A percentile compares a stretch with the other conserved stretches of the same genome.
phyloP scores from a whole-genome alignment of 2,329 filamentous ascomycete species.

The Diaporthe sp. region DNA sequence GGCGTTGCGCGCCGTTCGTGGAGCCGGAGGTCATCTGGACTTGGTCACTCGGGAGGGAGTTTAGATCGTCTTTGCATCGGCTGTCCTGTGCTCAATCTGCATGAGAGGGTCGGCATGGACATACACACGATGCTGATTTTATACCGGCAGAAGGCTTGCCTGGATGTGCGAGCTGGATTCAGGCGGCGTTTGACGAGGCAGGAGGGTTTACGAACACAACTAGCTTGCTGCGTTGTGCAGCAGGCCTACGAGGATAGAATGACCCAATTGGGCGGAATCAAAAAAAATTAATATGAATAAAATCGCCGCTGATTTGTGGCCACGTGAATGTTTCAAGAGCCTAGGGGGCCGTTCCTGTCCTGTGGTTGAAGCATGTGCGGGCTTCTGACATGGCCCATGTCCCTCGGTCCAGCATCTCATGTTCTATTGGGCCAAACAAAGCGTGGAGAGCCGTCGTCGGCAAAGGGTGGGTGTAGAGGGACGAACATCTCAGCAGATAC shows the following conservation, averaged over 20 bases:
- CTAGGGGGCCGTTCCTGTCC: not conserved
- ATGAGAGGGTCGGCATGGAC: constrained; percentile 12
- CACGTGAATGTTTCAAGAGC: not conserved
- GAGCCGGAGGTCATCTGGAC: constrained; percentile 8
- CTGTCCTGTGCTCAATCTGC: constrained; percentile 6
- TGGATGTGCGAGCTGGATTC: not conserved
- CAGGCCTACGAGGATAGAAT: constrained; percentile 38
- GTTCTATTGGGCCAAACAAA: not conserved
- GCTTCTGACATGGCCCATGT: not conserved
- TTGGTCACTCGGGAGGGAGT: constrained; percentile 3
- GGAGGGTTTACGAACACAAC: not conserved
- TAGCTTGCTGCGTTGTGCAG: constrained; percentile 22
- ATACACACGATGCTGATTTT: not conserved
- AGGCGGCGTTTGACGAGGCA: not conserved
- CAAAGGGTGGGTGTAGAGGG: not conserved
- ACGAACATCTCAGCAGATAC: not conserved
- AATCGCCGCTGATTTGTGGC: not conserved
- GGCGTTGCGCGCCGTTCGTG: constrained; percentile 21
- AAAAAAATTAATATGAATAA: constrained; percentile 1
- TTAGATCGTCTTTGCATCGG: constrained; percentile 38
- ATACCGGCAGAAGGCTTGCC: constrained; percentile 2
- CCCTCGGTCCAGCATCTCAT: not conserved
- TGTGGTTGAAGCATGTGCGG: not conserved
- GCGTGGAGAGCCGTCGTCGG: not conserved
- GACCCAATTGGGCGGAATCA: constrained; percentile 36